Percentiles rank a stretch among this genome's conserved stretches.
These are phyloP conservation scores for Fusarium succisae DNA, from an alignment of 2,329 filamentous ascomycete genomes.

Conservation along the genomic window DNA sequence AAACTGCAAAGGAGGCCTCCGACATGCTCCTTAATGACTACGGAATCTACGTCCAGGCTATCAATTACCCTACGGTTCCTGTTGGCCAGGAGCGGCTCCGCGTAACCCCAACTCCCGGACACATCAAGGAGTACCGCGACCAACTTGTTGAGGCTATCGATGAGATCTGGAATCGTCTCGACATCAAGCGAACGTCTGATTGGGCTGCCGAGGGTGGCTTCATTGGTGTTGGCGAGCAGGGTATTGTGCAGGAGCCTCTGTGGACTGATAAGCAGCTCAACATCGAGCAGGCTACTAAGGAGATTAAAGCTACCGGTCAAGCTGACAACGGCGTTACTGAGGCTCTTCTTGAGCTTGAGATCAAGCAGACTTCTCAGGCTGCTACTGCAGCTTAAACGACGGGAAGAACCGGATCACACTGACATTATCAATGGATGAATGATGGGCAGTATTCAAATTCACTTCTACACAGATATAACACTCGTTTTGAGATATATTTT, in stretches of 20 bases:
- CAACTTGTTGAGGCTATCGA: constrained; percentile 87
- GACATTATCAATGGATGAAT: constrained; percentile 7
- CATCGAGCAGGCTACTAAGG: constrained; percentile 71
- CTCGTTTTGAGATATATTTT: constrained; percentile 33
- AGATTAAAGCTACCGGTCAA: constrained; percentile 62
- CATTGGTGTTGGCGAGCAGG: constrained; percentile 86
- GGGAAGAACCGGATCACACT: not conserved
- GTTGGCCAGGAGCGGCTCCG: constrained; percentile 97
- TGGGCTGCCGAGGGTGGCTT: constrained; percentile 94
- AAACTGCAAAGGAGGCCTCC: constrained; percentile 89
- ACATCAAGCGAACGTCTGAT: constrained; percentile 90
- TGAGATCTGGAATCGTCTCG: constrained; percentile 86
- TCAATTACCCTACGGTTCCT: constrained; percentile 98
- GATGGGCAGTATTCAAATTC: constrained; percentile 26
- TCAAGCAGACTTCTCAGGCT: constrained; percentile 45
- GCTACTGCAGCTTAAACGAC: constrained; percentile 41
- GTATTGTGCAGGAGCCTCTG: constrained; percentile 72
- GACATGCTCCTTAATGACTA: constrained; percentile 91
- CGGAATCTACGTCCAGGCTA: constrained; percentile 96
- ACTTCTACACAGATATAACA: constrained; percentile 28
- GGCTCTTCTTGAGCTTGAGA: constrained; percentile 66
- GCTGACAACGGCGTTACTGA: constrained; percentile 61
- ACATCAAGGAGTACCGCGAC: constrained; percentile 84
- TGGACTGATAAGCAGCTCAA: constrained; percentile 93
- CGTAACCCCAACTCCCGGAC: constrained; percentile 94